Conservation (phyloP, 106 monocot genomes). For the Platanthera guangdongensis region DNA sequence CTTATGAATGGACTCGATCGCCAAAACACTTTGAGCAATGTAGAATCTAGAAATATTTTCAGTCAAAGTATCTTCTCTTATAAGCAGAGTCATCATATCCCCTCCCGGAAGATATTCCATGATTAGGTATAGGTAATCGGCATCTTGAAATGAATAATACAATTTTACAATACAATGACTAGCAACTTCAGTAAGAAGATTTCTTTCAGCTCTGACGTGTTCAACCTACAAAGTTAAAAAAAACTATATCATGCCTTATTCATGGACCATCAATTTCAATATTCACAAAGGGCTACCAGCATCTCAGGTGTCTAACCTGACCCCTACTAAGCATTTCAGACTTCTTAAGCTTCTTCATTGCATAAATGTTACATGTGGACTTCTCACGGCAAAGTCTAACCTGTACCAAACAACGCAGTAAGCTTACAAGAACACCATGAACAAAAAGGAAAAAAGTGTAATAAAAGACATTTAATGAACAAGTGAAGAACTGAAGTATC, state of each 20-base stretch:
- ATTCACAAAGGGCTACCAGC: not conserved
- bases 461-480: not conserved
- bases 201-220: conserved; percentile 96
- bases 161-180: conserved; percentile 98
- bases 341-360: conserved; percentile 50
- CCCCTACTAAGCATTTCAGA: conserved; percentile 52
- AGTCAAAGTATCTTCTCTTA: conserved; percentile 93
- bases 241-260: not conserved
- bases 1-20: conserved; percentile 96
- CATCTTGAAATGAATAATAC: conserved; percentile 99
- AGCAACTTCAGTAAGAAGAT: conserved; percentile 95
- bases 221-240: conserved; percentile 36
- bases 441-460: conserved; percentile 2
- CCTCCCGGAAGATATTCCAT: conserved; percentile 73
- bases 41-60: conserved; percentile 93
- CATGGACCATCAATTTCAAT: not conserved
- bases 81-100: conserved; percentile 98
- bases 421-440: not conserved
- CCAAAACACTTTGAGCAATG: conserved; percentile 87
- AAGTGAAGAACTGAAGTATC: not conserved
- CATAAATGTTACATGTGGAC: conserved; percentile 36
- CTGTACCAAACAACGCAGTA: conserved; percentile 10
- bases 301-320: conserved; percentile 18
- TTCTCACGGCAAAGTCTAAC: conserved; percentile 45
- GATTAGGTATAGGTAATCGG: conserved; percentile 63